Base-by-base conservation (phyloP, 2,329 filamentous ascomycete species). In the Aulographum hederae region DNA sequence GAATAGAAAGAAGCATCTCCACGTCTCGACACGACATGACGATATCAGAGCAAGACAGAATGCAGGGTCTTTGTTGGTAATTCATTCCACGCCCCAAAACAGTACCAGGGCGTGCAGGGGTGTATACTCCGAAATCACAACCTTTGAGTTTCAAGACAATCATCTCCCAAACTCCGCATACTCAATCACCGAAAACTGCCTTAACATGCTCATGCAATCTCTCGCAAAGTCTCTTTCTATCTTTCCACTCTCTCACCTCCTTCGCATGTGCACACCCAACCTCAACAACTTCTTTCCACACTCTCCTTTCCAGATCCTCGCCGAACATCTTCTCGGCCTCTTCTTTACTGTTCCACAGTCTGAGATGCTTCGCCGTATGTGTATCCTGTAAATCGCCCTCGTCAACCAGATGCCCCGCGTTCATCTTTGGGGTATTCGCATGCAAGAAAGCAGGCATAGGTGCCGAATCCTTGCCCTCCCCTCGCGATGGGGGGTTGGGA, bases 341-440 rank as follows among this genome's bases (percentile, higher is more conserved):
- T 23, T 41, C 35, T 18, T 40, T 33, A 1, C 32, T 31, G 1
- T 43, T 44, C 32, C 46, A 37, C 18, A 47, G 26, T 32, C 47
- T 34, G 11, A 39, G 32, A 10, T 35, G 30, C 32, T 44, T 32
- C 16, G 17, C 31, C 6, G 16, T n/a, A 15, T 36, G 28, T 19
- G 35, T 33, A 15, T 39, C 33, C 18, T 36, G 21, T 13, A 45
- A 28, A 38, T 48, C 37, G 27, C 39, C 38, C n/a, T 44, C 38
- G 25, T 41, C 36, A 18, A 50, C 38, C 10, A 46, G 34, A 32
- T 46, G 40, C 10, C 44, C 45, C 3, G 44, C 41, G 30, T 47
- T 46, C 37, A 46, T 42, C 34, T 47, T 47, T 3, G 45, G 45
- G 3, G 39, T 41, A 27, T 47, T 46, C 19, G 43, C 37, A 18